Percentiles rank a stretch among this genome's conserved stretches.
Conservation (phyloP, 768 basidiomycete genomes). For the Auricularia heimuer region DNA sequence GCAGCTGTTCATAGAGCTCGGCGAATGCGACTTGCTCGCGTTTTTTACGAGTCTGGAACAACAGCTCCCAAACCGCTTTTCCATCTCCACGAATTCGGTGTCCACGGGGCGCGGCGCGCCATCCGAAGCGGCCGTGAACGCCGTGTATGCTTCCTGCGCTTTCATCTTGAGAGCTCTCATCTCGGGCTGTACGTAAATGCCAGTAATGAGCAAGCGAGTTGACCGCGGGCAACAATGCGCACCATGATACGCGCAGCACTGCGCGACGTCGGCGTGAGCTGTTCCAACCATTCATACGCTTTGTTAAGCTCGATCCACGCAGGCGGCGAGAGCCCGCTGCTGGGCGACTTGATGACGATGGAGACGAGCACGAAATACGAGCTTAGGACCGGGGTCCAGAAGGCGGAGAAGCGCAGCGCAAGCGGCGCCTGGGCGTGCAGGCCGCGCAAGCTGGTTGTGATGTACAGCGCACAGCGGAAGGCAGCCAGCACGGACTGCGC, state of each 20-base stretch:
- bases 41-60: no score
- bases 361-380: slow-evolving; percentile 32
- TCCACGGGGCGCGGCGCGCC: no score
- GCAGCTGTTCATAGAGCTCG: no score
- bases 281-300: neutral
- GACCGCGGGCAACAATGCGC: neutral
- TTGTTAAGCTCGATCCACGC: neutral
- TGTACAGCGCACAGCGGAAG: slow-evolving; percentile 42
- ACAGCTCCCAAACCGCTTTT: neutral
- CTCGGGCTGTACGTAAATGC: neutral
- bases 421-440: slow-evolving; percentile 14
- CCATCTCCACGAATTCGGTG: neutral
- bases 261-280: neutral
- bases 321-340: neutral
- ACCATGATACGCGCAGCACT: neutral
- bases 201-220: neutral
- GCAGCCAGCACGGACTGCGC: slow-evolving; percentile 59
- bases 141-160: neutral
- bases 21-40: no score
- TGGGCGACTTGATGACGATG: neutral
- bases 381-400: slow-evolving; percentile 42
- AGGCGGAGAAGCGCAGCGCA: slow-evolving; percentile 54
- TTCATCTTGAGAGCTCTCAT: neutral
- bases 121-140: neutral
- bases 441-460: neutral